Base-by-base conservation (phyloP, 2,329 filamentous ascomycete species). In the Fusarium longipes region DNA sequence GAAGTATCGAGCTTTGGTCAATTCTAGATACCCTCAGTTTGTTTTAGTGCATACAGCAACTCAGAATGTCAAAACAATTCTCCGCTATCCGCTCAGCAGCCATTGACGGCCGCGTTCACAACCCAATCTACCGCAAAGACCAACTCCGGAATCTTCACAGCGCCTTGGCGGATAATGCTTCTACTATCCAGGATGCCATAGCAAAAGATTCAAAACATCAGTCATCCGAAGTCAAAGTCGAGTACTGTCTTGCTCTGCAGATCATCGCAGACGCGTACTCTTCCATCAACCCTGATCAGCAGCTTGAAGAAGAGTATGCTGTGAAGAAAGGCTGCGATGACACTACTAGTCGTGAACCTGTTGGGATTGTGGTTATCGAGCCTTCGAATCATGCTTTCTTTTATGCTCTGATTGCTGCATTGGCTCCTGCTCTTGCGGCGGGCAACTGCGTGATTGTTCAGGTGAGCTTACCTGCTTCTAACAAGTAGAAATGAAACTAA, bases 241-340 rank as follows among this genome's bases (percentile, higher is more conserved):
- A 72, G 42, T 72, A 68, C 29, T 72, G 59, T 54, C 69, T 72
- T 29, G 65, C 69, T 6, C 5, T 72, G 3, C 64, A 72, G 6
- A 53, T 45, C 5, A 65, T 72, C 8, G 50, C 55, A 1, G 55
- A 69, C 10, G 66, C 66, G 1, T 68, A 67, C 18, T 48, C 33
- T 0, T 30, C 64, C 3, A 60, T 72, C 12, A 43, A 70, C 22
- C 68, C 70, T 2, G 32, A 56, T 0, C 55, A 65, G 11, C 29
- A 24, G 4, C n/a, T 68, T 2, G 62, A 67, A 6, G 43, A 65
- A 6, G 70, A 72, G 20, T 72, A 72, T 10, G 17, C 54, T 1
- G 45, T 72, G 9, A 40, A 57, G 0, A 62, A 50, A 3, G 70
- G 67, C 0, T 52, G 39, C n/a, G 67, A 72, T 10, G 63, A 69